These are phyloP conservation scores for Hibiscus trionum DNA, from an alignment of 345 rosid genomes.

Conservation along the genomic window DNA sequence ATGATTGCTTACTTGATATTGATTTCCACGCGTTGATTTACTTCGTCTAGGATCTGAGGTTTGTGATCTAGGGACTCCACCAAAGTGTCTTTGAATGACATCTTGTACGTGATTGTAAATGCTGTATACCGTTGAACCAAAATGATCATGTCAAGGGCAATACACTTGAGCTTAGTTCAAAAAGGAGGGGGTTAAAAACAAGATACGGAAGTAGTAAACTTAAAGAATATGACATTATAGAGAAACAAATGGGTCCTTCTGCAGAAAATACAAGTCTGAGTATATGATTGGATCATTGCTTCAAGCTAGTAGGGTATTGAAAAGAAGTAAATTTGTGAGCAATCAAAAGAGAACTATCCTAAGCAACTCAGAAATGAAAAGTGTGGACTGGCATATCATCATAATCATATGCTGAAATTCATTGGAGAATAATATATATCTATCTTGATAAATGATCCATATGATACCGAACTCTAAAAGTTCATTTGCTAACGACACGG, in stretches of 20 bases:
- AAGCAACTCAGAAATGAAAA: not conserved
- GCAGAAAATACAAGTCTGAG: too few species aligned
- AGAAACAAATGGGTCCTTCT: too few species aligned
- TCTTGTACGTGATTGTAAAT: constrained; percentile 47
- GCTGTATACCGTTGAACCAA: constrained; percentile 28
- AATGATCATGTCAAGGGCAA: not conserved
- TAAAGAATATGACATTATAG: too few species aligned
- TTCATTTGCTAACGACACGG: not conserved
- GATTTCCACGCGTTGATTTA: constrained; percentile 13
- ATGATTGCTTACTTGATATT: constrained; percentile 29
- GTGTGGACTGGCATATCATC: not conserved
- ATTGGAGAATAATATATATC: not conserved
- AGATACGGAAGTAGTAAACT: too few species aligned
- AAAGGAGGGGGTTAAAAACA: not conserved
- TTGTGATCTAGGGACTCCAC: constrained; percentile 20
- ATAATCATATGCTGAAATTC: not conserved
- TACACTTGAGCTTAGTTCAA: not conserved
- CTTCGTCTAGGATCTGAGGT: constrained; percentile 20
- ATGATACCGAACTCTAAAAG: not conserved
- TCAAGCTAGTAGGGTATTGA: too few species aligned
- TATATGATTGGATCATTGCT: too few species aligned
- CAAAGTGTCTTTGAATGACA: constrained; percentile 29
- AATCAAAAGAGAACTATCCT: not conserved
- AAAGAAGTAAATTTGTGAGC: not conserved
- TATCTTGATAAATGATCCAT: not conserved